Evolutionary conservation across 352 stramenopile species (phyloP).

Genomic region (Phytophthora podocarpi): DNA sequence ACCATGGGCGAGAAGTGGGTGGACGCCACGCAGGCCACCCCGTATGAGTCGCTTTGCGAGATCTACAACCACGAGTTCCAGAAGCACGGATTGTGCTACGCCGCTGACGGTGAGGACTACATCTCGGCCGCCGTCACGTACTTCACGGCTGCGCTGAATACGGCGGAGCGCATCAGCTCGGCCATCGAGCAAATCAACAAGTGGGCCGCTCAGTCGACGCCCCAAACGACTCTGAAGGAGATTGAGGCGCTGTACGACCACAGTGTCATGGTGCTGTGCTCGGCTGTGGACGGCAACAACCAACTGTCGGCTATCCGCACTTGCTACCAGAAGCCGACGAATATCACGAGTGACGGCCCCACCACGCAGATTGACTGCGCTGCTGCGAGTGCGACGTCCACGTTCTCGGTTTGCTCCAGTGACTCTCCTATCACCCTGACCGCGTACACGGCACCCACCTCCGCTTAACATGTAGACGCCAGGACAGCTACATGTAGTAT

Average conservation of each 20-base stretch:
- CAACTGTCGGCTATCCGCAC: conserved; percentile 71
- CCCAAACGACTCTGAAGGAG: conserved; percentile 44
- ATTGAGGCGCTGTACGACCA: conserved; percentile 64
- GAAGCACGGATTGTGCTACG: conserved; percentile 88
- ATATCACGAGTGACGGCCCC: conserved; percentile 44
- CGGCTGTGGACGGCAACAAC: conserved; percentile 54
- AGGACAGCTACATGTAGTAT: conserved; percentile 11
- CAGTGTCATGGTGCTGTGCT: conserved; percentile 73
- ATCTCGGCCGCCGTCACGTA: conserved; percentile 64
- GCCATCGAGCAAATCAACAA: conserved; percentile 65
- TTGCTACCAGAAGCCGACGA: conserved; percentile 57
- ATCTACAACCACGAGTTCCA: conserved; percentile 88
- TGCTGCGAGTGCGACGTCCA: conserved; percentile 21
- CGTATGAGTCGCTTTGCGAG: conserved; percentile 73
- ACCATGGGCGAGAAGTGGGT: conserved; percentile 71
- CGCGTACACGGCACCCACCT: conserved; percentile 41
- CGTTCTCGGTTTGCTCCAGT: conserved; percentile 47
- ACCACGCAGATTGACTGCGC: conserved; percentile 60
- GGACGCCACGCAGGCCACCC: conserved; percentile 59
- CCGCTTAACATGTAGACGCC: conserved; percentile 7
- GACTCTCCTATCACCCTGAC: conserved; percentile 50
- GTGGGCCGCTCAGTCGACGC: conserved; percentile 43
- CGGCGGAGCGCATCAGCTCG: conserved; percentile 40
- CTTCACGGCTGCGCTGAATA: conserved; percentile 67
- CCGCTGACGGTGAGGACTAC: conserved; percentile 54